Percentiles rank a stretch among this genome's conserved stretches.
These are phyloP conservation scores for Candida silvicultrix DNA, from an alignment of 805 yeast species.

Conservation along the genomic window DNA sequence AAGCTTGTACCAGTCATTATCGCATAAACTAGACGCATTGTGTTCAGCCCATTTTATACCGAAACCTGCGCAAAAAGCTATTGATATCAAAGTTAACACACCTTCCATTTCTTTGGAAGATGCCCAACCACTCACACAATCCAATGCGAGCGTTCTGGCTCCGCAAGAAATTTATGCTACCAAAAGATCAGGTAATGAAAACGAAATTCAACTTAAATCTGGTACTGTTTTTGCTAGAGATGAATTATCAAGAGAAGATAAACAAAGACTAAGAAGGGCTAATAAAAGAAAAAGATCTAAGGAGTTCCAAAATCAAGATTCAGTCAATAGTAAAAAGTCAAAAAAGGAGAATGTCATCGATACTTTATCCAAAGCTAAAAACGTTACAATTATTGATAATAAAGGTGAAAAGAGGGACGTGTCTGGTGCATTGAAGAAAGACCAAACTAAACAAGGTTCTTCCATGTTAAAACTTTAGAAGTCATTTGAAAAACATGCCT, in stretches of 20 bases:
- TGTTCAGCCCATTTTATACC: slow-evolving; percentile 96
- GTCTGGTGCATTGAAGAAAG: slow-evolving; percentile 57
- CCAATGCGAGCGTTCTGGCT: slow-evolving; percentile 71
- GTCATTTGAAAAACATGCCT: too few relatives aligned
- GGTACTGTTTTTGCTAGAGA: slow-evolving; percentile 78
- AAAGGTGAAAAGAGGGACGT: slow-evolving; percentile 72
- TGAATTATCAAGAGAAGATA: slow-evolving; percentile 79
- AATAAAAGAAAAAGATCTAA: slow-evolving; percentile 75
- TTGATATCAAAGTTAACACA: slow-evolving; percentile 77
- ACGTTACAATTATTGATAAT: slow-evolving; percentile 71
- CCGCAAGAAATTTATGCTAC: slow-evolving; percentile 86
- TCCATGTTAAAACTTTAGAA: slow-evolving; percentile 17
- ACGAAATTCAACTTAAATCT: slow-evolving; percentile 65
- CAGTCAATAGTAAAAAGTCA: slow-evolving; percentile 38
- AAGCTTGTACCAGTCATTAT: slow-evolving; percentile 53
- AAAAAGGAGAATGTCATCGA: slow-evolving; percentile 61
- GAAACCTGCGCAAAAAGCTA: slow-evolving; percentile 72
- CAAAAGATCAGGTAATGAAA: slow-evolving; percentile 37
- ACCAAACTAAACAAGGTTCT: slow-evolving; percentile 21
- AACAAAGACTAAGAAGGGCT: slow-evolving; percentile 80
- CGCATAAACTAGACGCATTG: slow-evolving; percentile 75
- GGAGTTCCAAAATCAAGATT: slow-evolving; percentile 30
- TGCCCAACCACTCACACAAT: slow-evolving; percentile 84
- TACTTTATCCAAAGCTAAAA: slow-evolving; percentile 65
- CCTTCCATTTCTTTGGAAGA: slow-evolving; percentile 91